Percentiles rank a stretch among this genome's conserved stretches.
Evolutionary conservation across 2,329 filamentous ascomycete species (phyloP).

Genomic region (Magnaporthiopsis incrustans): DNA sequence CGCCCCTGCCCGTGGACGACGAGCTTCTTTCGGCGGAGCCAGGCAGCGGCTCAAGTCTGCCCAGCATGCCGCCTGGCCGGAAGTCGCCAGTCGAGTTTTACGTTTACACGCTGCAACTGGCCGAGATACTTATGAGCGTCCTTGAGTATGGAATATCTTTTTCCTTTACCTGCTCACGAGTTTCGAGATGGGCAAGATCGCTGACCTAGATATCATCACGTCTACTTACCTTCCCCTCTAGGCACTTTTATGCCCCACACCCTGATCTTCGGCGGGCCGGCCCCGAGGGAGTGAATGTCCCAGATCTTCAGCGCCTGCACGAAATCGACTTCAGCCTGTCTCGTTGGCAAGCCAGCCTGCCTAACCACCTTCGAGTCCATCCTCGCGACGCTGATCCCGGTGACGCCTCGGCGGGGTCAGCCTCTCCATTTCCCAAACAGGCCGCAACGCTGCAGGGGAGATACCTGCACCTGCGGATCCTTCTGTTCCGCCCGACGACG

Average conservation of each 20-base stretch:
- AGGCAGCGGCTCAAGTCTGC: background rate
- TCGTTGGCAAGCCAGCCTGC: constrained; percentile 1
- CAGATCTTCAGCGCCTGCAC: constrained; percentile 1
- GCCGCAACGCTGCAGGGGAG: constrained; percentile 3
- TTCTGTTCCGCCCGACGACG: constrained; percentile 6
- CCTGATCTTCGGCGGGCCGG: background rate
- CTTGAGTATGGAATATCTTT: background rate
- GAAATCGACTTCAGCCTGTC: constrained; percentile 5
- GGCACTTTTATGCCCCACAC: constrained; percentile 3
- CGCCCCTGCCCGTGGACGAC: constrained; percentile 4
- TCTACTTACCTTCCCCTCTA: background rate
- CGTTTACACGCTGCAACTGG: constrained; percentile 4
- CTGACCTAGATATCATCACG: background rate
- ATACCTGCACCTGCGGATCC: constrained; percentile 5
- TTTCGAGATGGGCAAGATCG: background rate
- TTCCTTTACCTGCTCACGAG: background rate
- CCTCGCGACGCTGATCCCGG: background rate
- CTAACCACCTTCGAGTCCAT: background rate
- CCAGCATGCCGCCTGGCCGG: background rate
- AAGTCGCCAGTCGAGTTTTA: constrained; percentile 1
- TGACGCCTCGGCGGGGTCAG: background rate
- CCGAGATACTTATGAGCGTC: constrained; percentile 3
- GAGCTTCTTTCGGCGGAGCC: background rate
- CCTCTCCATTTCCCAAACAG: background rate
- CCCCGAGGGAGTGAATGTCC: background rate